These are phyloP conservation scores for Endocalyx cinctus DNA, from an alignment of 2,329 filamentous ascomycete species.

Conservation along the genomic window DNA sequence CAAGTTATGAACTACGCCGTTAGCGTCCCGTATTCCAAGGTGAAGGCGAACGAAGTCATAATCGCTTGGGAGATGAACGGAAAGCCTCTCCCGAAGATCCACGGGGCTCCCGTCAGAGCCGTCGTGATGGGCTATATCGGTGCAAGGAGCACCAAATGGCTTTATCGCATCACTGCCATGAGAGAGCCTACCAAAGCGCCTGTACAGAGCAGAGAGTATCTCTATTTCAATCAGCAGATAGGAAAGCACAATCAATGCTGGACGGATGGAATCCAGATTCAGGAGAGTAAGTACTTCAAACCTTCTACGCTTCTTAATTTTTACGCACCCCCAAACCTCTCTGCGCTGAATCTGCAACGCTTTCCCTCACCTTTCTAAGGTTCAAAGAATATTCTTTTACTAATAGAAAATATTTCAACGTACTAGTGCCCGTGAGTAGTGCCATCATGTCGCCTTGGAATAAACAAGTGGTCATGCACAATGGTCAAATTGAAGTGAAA, in stretches of 20 bases:
- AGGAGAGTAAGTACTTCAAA: too few relatives aligned
- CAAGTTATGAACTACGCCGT: conserved; percentile 64
- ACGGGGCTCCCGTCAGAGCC: conserved; percentile 59
- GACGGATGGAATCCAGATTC: conserved; percentile 60
- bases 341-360: too few relatives aligned
- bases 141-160: conserved; percentile 60
- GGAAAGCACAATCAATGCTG: conserved; percentile 62
- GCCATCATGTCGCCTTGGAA: conserved; percentile 62
- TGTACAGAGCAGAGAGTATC: conserved; percentile 61
- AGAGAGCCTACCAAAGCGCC: conserved; percentile 50
- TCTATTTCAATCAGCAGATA: conserved; percentile 65
- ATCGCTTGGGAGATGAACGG: conserved; percentile 71
- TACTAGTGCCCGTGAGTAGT: conserved; percentile 27
- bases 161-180: conserved; percentile 60
- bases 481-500: conserved; percentile 51
- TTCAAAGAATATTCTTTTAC: too few relatives aligned
- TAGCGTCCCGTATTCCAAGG: conserved; percentile 63
- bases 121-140: conserved; percentile 66
- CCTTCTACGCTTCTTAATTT: too few relatives aligned
- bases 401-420: too few relatives aligned
- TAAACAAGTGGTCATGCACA: conserved; percentile 57
- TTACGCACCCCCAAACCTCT: too few relatives aligned
- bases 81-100: conserved; percentile 57
- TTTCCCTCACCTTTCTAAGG: too few relatives aligned
- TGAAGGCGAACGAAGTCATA: conserved; percentile 62